Base-by-base conservation (phyloP, 176 grass and related monocot species). In the Typha latifolia region DNA sequence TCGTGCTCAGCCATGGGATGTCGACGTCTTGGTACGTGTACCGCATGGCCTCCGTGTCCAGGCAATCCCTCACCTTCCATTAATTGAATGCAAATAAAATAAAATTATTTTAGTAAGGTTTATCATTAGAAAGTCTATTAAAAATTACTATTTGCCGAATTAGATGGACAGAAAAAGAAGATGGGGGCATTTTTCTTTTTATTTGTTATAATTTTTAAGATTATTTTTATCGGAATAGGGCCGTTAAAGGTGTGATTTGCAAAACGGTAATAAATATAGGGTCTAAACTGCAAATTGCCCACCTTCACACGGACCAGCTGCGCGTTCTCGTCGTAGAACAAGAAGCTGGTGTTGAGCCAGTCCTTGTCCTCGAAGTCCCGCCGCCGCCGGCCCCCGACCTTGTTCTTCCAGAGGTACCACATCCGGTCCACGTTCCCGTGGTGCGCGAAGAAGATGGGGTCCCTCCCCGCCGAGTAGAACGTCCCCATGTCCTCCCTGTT, bases 321-420 rank as follows among this genome's bases (percentile, higher is more conserved):
- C 0, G 84, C 84, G 1, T 96, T 83, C 84, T 96, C 87, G 74
- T 96, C 84, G 72, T 96, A 96, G 87, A 96, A 96, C 15, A 79
- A 67, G 79, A 96, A 96, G 67, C 1, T 34, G 21, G 91, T 48
- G 57, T 90, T 66, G 12, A 96, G 84, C 91, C 91, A 96, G 79
- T 96, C 91, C 1, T 47, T 1, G 57, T 96, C 87, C 13, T 72
- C 2, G 69, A 90, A 87, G 80, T 78, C 76, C 21, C 12, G 14
- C 77, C 71, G 49, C n/a, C 80, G 84, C 48, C 34, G 49, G 0
- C 52, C 52, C 13, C 15, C 34, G 34, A 37, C 34, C 34, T 37
- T 15, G 2, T 18, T 57, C 48, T 21, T 63, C 80, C 90, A 89
- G 12, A 95, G 7, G 32, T 84, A 43, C 90, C 90, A 95, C 10